Evolutionary conservation across 202 grass and related monocot genomes (phyloP).

Genomic region (Setaria italica): DNA sequence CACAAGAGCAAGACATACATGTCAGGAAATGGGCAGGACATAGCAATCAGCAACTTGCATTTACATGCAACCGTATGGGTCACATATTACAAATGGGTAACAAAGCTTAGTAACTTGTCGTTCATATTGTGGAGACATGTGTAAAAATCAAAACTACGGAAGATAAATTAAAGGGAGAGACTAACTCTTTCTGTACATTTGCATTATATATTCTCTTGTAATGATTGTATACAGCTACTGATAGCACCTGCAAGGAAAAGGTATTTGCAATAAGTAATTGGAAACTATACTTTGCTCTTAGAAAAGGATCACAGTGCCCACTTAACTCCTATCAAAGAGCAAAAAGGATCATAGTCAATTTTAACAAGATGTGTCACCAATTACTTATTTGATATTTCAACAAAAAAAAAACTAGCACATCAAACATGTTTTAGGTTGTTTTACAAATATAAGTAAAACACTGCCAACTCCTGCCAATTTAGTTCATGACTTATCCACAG

Average conservation of each 20-base stretch:
- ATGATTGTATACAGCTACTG: conserved; percentile 98
- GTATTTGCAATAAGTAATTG: conserved; percentile 23
- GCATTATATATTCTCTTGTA: conserved; percentile 98
- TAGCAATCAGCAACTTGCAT: conserved; percentile 20
- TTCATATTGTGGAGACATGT: conserved; percentile 11
- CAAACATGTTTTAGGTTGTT: background rate
- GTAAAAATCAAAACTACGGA: conserved; percentile 16
- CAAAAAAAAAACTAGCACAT: conserved; percentile 1
- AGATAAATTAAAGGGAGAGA: conserved; percentile 42
- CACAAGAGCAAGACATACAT: conserved; percentile 41
- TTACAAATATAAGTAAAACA: background rate
- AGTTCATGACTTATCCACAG: background rate
- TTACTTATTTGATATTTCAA: conserved; percentile 19
- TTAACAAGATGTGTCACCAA: conserved; percentile 8
- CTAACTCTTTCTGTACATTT: conserved; percentile 93
- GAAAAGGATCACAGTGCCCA: conserved; percentile 17
- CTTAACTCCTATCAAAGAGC: background rate
- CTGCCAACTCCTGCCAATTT: background rate
- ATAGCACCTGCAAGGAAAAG: conserved; percentile 73
- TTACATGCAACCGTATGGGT: conserved; percentile 2
- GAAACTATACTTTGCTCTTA: background rate
- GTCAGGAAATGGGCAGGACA: conserved; percentile 33
- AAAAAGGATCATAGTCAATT: background rate
- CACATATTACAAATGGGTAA: conserved; percentile 14
- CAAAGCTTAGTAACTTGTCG: conserved; percentile 31